These are phyloP conservation scores for Tinospora cordifolia DNA, from an alignment of 164 flowering plant genomes.

Conservation along the genomic window DNA sequence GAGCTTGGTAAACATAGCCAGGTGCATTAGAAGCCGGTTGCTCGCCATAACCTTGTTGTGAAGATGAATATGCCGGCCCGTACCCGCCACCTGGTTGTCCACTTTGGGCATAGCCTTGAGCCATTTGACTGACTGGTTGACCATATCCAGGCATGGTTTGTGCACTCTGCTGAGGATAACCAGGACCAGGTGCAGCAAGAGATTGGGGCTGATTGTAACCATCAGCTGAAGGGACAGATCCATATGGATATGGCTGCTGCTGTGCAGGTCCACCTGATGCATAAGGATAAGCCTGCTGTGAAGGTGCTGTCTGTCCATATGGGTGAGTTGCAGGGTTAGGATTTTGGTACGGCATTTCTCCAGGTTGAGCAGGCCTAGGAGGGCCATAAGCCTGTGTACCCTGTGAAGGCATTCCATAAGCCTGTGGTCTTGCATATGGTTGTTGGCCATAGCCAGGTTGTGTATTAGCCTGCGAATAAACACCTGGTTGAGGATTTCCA, in stretches of 20 bases:
- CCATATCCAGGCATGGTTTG: conserved; percentile 39
- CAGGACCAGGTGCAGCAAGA: conserved; percentile 30
- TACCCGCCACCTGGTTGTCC: conserved; percentile 37
- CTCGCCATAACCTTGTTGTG: conserved; percentile 56
- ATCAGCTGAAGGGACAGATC: conserved; percentile 40
- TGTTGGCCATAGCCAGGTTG: conserved; percentile 54
- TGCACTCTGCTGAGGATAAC: conserved; percentile 30
- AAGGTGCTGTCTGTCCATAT: conserved; percentile 40
- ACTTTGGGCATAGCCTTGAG: conserved; percentile 41
- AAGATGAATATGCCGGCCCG: conserved; percentile 35
- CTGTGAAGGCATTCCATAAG: conserved; percentile 51
- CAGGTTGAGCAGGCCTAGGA: conserved; percentile 52
- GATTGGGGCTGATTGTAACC: conserved; percentile 46
- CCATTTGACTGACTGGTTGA: conserved; percentile 46
- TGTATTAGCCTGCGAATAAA: conserved; percentile 31
- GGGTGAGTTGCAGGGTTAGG: conserved; percentile 37
- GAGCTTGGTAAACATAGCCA: conserved; percentile 49
- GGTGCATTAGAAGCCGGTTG: conserved; percentile 43
- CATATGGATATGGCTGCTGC: conserved; percentile 58
- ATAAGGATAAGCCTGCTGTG: conserved; percentile 61
- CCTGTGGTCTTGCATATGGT: conserved; percentile 19
- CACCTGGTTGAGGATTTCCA: conserved; percentile 43
- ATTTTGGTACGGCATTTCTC: conserved; percentile 49
- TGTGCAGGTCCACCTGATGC: conserved; percentile 41
- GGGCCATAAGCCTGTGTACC: conserved; percentile 58